A percentile compares a stretch with the other conserved stretches of the same genome.
Conservation (phyloP, 768 basidiomycete genomes). For the Pleurotus eryngii region DNA sequence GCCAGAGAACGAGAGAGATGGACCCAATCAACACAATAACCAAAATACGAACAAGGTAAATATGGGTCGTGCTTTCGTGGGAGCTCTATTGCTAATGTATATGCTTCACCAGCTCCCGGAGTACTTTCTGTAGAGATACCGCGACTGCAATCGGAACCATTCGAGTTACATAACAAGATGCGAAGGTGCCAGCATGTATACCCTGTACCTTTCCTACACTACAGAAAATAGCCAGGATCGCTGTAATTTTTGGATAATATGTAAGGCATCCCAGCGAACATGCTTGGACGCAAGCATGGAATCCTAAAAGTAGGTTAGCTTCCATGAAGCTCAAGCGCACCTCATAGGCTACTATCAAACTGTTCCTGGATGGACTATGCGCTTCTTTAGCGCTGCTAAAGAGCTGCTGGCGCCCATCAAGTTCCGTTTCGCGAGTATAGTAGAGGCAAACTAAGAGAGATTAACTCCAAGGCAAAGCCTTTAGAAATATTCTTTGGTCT, state of each 20-base stretch:
- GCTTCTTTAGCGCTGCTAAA: background rate
- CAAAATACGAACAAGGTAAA: conserved; percentile 74
- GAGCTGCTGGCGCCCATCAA: background rate
- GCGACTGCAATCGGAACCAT: background rate
- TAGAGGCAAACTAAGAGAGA: background rate
- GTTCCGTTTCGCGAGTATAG: background rate
- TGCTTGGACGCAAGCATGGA: too few species aligned
- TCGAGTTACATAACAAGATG: background rate
- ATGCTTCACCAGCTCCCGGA: conserved; percentile 59
- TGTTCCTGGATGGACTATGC: background rate
- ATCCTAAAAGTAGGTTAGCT: background rate
- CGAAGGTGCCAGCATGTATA: background rate
- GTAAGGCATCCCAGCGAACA: too few species aligned
- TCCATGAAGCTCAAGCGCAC: background rate
- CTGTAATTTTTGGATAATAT: too few species aligned
- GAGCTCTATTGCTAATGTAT: background rate
- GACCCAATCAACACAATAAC: conserved; percentile 73
- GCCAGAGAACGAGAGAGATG: conserved; percentile 95
- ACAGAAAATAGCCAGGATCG: too few species aligned
- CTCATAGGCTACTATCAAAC: conserved; percentile 3
- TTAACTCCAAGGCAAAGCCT: background rate
- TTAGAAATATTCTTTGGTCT: background rate
- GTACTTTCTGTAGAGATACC: conserved; percentile 57
- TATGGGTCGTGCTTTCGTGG: conserved; percentile 8
- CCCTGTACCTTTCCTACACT: background rate